Evolutionary conservation across 176 grass and related monocot species (phyloP).

Genomic region (Oryza nivara): DNA sequence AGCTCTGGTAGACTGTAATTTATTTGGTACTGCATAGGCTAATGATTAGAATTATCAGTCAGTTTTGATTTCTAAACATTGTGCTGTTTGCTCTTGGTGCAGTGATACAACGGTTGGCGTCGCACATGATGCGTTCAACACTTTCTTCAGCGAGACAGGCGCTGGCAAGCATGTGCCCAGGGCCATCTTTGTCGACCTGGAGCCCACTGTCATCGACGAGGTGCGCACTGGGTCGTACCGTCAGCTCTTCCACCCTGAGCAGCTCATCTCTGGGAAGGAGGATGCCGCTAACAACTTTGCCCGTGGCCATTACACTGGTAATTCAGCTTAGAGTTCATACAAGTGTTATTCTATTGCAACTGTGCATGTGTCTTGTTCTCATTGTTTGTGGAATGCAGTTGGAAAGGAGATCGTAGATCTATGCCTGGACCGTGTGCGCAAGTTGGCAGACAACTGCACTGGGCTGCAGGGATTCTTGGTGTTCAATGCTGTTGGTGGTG

Average conservation of each 20-base stretch:
- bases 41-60: not conserved
- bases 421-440: constrained; percentile 89
- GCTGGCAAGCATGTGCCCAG: constrained; percentile 88
- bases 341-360: not conserved
- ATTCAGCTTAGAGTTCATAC: not conserved
- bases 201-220: constrained; percentile 94
- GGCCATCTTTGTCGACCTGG: constrained; percentile 94
- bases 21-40: not conserved
- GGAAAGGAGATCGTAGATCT: constrained; percentile 95
- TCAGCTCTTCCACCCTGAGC: constrained; percentile 93
- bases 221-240: constrained; percentile 80
- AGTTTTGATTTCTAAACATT: constrained; percentile 20
- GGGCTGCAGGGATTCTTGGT: constrained; percentile 96
- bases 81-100: constrained; percentile 25
- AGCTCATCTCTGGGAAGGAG: constrained; percentile 94
- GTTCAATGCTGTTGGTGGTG: constrained; percentile 93
- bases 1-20: constrained; percentile 16
- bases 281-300: constrained; percentile 98
- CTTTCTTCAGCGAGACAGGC: constrained; percentile 92
- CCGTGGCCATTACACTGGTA: constrained; percentile 93
- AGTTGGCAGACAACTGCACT: constrained; percentile 95
- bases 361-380: not conserved
- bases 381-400: constrained; percentile 56
- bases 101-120: constrained; percentile 71
- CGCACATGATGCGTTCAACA: constrained; percentile 89